Percentiles rank a stretch among this genome's conserved stretches.
These are phyloP conservation scores for Botryotinia narcissicola DNA, from an alignment of 2,329 filamentous ascomycete genomes.

Conservation along the genomic window DNA sequence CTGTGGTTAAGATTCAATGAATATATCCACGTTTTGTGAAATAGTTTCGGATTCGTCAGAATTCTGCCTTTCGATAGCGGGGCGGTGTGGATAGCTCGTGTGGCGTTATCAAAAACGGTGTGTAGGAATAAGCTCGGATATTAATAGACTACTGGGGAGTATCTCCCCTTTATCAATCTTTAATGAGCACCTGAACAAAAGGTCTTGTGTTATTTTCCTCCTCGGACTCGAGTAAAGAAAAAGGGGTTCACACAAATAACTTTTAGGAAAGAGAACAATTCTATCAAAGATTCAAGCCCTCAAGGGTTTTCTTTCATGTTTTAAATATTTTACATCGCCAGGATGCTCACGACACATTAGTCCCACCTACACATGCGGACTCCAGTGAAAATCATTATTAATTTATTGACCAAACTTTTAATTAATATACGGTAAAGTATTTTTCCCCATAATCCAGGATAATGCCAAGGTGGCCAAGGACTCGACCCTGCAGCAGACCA, in stretches of 20 bases:
- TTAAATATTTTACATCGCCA: background rate
- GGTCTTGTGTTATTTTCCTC: background rate
- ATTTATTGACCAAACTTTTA: background rate
- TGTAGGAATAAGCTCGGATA: background rate
- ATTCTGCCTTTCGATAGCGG: background rate
- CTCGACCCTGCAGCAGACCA: constrained; percentile 3
- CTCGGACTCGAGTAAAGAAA: background rate
- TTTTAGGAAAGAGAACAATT: background rate
- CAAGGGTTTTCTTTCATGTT: background rate
- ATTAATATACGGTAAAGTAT: background rate
- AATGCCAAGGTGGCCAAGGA: constrained; percentile 14
- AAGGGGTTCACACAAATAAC: background rate
- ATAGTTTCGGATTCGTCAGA: constrained; percentile 8
- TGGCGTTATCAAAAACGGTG: background rate
- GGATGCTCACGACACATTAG: background rate
- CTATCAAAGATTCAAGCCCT: background rate
- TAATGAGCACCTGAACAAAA: background rate
- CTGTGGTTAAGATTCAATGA: background rate
- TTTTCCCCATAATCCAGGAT: constrained; percentile 15
- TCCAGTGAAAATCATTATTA: background rate
- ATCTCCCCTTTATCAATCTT: background rate
- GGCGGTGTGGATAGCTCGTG: constrained; percentile 9
- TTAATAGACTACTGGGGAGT: background rate
- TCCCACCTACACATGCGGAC: constrained; percentile 12
- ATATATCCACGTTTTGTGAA: constrained; percentile 3